Base-by-base conservation (phyloP, 1,139 yeast species). In the Sugiyamaella japonica region DNA sequence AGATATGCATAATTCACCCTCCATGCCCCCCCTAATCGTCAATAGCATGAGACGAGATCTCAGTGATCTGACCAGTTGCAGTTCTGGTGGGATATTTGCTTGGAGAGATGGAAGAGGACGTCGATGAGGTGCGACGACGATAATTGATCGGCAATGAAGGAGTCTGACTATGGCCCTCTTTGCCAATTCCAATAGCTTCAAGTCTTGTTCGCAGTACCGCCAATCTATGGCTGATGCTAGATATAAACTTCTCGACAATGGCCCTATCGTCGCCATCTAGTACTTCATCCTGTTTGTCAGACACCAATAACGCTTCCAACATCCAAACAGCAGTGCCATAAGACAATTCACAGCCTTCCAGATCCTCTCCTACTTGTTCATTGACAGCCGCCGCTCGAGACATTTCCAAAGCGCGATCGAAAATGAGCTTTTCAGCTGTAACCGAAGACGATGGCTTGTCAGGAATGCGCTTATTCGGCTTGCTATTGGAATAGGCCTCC, bases 261-360 rank as follows among this genome's bases (percentile, higher is more conserved):
- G 78, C 80, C 54, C 76, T 76, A 67, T 91, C 97, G 48, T 86
- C 89, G 8, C 73, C 77, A 65, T 87, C 95, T 58, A 90, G 73
- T 53, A 71, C 74, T 13, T 62, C 67, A 17, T 61, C 65, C 23
- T 50, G 52, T 13, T 40, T 48, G 23, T 58, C 66, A 16, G 54
- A 54, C 70, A 85, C 90, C 49, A 90, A 72, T 42, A 91, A 74
- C 1, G 96, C 89, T 67, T 89, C 95, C 64, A 93, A 74, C 97
- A 93, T 89, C 97, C 97, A 91, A 55, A 91, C 81, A 0, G 97
- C 86, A 0, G 97, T 88, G 7, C 95, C 89, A 68, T 93, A 93
- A 3, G 93, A 87, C 59, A 87, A 72, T 70, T 90, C 96, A 71
- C 97, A 91, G 7, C 87, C 89, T 48, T 79, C 78, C 54, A 88